phyloP scores from a whole-genome alignment of 2,329 filamentous ascomycete genomes.

The Colletotrichum lindemuthianum region DNA sequence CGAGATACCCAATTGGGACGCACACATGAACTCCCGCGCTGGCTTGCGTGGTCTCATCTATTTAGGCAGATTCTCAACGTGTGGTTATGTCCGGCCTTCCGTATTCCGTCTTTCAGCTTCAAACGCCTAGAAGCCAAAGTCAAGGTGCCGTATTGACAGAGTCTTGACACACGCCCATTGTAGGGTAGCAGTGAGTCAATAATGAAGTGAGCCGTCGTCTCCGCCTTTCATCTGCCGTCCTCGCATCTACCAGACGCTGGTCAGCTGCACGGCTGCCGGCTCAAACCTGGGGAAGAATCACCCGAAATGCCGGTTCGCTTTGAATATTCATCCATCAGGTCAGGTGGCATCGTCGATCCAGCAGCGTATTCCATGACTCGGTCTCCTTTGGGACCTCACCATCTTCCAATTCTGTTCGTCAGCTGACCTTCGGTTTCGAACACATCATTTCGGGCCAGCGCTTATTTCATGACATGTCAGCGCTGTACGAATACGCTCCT shows the following conservation, averaged over 20 bases:
- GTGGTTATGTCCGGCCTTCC: background rate
- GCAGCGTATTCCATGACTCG: background rate
- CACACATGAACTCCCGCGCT: background rate
- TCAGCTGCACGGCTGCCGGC: slow-evolving; percentile 26
- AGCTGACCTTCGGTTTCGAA: no score
- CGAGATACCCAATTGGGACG: background rate
- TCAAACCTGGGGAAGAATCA: slow-evolving; percentile 24
- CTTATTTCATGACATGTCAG: no score
- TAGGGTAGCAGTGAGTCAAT: background rate
- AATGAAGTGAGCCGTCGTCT: slow-evolving; percentile 1
- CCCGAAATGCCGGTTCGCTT: slow-evolving; percentile 11
- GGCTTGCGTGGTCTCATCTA: slow-evolving; percentile 1
- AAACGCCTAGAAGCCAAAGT: background rate
- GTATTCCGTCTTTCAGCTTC: slow-evolving; percentile 14
- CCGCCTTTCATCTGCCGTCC: slow-evolving; percentile 26
- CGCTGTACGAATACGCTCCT: no score
- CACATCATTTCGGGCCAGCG: no score
- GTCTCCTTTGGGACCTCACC: no score
- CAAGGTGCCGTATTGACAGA: background rate
- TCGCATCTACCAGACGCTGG: slow-evolving; percentile 16
- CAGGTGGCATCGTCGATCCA: background rate
- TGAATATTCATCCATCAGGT: background rate
- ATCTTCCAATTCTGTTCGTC: no score
- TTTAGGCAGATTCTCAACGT: background rate
- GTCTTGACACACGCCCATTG: no score